Conservation (phyloP, 1,284 basidiomycete species). For the Cutaneotrichosporon cavernicola region DNA sequence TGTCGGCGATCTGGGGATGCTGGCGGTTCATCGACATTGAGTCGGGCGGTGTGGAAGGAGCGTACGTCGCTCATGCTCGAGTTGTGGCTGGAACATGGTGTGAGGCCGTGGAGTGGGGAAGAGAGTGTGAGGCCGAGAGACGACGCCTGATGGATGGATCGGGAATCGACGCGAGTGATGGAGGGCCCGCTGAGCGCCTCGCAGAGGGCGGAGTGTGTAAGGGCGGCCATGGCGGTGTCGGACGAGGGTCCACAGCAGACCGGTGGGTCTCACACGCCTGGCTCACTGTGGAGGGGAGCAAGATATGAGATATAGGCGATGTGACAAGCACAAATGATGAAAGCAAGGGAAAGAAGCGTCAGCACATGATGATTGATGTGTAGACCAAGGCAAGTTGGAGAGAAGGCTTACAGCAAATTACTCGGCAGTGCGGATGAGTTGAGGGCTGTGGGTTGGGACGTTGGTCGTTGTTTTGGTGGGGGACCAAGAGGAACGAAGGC, state of each 20-base stretch:
- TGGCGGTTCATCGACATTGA: not conserved
- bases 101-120: slow-evolving; percentile 14
- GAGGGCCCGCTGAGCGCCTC: slow-evolving; percentile 16
- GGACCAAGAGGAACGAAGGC: not conserved
- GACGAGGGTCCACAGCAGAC: slow-evolving; percentile 12
- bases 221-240: slow-evolving; percentile 19
- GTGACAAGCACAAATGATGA: not conserved
- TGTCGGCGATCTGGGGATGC: slow-evolving; percentile 1
- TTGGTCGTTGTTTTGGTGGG: not conserved
- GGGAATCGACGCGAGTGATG: slow-evolving; percentile 8
- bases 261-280: slow-evolving; percentile 8
- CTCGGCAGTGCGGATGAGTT: not conserved
- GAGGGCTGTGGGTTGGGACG: not conserved
- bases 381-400: not conserved
- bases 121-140: slow-evolving; percentile 13
- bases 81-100: slow-evolving; percentile 18
- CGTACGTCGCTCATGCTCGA: slow-evolving; percentile 11
- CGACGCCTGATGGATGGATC: not conserved
- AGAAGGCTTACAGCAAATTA: not conserved
- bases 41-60: slow-evolving; percentile 8
- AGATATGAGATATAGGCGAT: not conserved
- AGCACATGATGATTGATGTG: not conserved
- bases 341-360: not conserved
- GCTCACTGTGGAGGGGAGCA: not conserved
- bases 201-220: slow-evolving; percentile 13